Percentiles rank a stretch among this genome's conserved stretches.
Evolutionary conservation across 371 early-diverging fungal genomes (phyloP).

Genomic region (Sporodiniella umbellata): DNA sequence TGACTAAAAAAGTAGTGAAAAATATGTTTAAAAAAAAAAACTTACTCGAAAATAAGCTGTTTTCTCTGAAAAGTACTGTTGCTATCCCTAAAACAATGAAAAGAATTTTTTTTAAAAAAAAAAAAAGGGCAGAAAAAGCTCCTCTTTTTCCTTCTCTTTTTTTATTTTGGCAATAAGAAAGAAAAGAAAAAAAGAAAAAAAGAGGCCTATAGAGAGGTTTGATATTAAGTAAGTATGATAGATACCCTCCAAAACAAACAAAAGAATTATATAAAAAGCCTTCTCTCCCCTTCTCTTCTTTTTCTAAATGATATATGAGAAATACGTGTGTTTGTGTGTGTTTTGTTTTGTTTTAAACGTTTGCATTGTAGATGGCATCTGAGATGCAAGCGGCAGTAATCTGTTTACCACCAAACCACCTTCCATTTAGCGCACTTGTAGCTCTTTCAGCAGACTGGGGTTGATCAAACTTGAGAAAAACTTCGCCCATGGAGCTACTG

Average conservation of each 20-base stretch:
- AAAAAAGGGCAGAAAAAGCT: too few relatives aligned
- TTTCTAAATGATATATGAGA: too few relatives aligned
- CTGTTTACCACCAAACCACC: constrained; percentile 79
- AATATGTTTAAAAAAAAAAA: too few relatives aligned
- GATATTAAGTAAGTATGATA: not conserved
- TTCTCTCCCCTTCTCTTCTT: too few relatives aligned
- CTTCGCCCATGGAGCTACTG: constrained; percentile 66
- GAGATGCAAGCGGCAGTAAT: constrained; percentile 72
- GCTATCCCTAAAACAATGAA: too few relatives aligned
- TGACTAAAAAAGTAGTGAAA: too few relatives aligned
- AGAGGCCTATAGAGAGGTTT: not conserved
- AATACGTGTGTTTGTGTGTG: constrained; percentile 1
- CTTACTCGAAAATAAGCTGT: too few relatives aligned
- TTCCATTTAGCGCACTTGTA: constrained; percentile 59
- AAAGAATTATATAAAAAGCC: not conserved
- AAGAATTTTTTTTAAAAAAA: too few relatives aligned
- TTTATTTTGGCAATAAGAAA: too few relatives aligned
- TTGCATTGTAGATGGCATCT: constrained; percentile 69
- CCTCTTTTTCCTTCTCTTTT: too few relatives aligned
- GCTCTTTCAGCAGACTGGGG: constrained; percentile 66
- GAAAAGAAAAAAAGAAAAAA: too few relatives aligned
- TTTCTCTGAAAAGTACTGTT: too few relatives aligned
- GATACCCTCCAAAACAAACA: not conserved
- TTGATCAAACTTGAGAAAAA: constrained; percentile 81
- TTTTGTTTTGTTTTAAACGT: constrained; percentile 11